Base-by-base conservation (phyloP, 2,329 filamentous ascomycete species). In the Aspergillus spinulosporus region DNA sequence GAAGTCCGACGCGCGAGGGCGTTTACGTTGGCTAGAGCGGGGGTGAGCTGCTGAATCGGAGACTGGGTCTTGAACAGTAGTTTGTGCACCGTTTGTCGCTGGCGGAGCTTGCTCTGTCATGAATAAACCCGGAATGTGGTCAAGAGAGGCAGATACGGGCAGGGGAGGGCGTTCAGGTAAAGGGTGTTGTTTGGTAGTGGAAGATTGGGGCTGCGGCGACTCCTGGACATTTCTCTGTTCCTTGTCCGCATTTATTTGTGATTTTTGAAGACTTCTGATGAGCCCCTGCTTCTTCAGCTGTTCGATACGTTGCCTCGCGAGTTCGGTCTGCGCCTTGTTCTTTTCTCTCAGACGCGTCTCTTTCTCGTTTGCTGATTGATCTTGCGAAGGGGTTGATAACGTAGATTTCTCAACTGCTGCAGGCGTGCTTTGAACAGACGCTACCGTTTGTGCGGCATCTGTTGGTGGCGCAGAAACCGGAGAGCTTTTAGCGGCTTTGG, bases 231-330 rank as follows among this genome's bases (percentile, higher is more conserved):
- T 54, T 54, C 52, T 39, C 15, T 52, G 55, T 42, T 50, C 48
- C 9, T 57, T 56, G 15, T 57, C 57, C 7, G 28, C 43, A 26
- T 58, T 59, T 21, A 57, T 40, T 43, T 65, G 64, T 7, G 59
- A 40, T 48, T 65, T 68, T 67, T 66, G 72, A 63, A 68, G 73
- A 57, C 48, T 71, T 64, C 69, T 77, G 63, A 75, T 71, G 11
- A 78, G 64, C 51, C 72, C 72, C 60, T 72, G 73, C 55, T 84
- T 86, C 63, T 85, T 85, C 21, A 94, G 75, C 21, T 88, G 88
- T 58, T 91, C 89, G 67, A 96, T 87, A 63, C 90, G 91, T 68
- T 90, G 84, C 61, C 90, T 85, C 46, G 92, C 80, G 32, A 92
- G 75, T 57, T 90, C 89, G 58, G 89, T 96, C 62, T 91, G 83